Evolutionary conservation across 2,329 filamentous ascomycete species (phyloP).

Genomic region (Decorospora gaudefroyi): DNA sequence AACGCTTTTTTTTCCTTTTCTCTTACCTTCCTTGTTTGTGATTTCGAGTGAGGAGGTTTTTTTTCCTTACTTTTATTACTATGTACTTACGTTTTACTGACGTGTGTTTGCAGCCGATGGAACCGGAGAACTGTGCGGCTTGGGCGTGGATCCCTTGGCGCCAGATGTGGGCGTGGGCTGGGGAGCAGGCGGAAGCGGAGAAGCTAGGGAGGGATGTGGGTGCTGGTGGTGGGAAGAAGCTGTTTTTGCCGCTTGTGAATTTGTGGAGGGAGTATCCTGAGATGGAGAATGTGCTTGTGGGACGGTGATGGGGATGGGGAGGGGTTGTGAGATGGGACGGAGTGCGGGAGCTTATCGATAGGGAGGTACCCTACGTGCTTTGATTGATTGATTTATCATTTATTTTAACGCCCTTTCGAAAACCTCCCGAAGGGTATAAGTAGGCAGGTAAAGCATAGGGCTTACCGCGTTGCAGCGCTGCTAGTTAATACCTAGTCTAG

Average conservation of each 20-base stretch:
- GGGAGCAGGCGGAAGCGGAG: conserved; percentile 40
- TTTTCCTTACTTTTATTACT: neutral
- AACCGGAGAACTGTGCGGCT: conserved; percentile 59
- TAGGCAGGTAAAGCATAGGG: too few species aligned
- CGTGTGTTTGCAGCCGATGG: conserved; percentile 38
- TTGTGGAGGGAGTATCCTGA: conserved; percentile 47
- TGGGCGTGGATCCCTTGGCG: conserved; percentile 61
- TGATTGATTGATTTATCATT: too few species aligned
- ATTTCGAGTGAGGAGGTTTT: too few species aligned
- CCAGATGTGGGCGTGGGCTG: conserved; percentile 49
- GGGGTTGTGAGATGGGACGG: too few species aligned
- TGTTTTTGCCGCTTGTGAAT: conserved; percentile 57
- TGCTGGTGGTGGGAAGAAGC: too few species aligned
- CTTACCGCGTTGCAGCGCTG: too few species aligned
- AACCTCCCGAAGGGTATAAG: too few species aligned
- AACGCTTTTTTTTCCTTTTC: conserved; percentile 20
- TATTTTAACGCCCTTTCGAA: too few species aligned
- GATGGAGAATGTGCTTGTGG: conserved; percentile 28
- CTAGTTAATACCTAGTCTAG: too few species aligned
- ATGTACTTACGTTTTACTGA: conserved; percentile 6
- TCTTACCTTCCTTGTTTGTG: neutral
- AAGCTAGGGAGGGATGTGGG: conserved; percentile 29
- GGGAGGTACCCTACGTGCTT: too few species aligned
- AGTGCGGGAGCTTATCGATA: too few species aligned
- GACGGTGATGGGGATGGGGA: conserved; percentile 13